A percentile compares a stretch with the other conserved stretches of the same genome.
phyloP scores from a whole-genome alignment of 805 yeast species.

The Ogataea pini region DNA sequence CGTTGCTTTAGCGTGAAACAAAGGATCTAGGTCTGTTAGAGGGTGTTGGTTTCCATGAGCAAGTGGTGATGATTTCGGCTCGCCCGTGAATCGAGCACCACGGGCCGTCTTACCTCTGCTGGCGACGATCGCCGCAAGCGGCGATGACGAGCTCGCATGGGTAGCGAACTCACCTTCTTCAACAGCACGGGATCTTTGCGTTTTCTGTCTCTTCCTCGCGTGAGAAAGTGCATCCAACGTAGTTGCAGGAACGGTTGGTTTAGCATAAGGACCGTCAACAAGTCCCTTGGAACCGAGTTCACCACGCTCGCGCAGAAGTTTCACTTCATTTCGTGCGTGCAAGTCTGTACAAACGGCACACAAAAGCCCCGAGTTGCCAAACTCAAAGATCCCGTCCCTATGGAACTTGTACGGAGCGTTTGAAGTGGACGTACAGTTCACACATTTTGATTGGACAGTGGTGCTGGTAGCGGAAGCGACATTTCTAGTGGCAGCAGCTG shows the following conservation, averaged over 20 bases:
- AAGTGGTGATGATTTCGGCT: slow-evolving; percentile 12
- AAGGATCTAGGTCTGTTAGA: slow-evolving; percentile 31
- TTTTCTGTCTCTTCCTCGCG: slow-evolving; percentile 18
- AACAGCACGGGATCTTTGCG: slow-evolving; percentile 6
- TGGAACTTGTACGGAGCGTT: slow-evolving; percentile 36
- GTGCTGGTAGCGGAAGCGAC: no score
- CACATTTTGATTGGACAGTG: slow-evolving; percentile 24
- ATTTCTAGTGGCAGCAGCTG: slow-evolving; percentile 15
- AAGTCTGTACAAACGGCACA: slow-evolving; percentile 32
- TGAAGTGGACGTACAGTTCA: slow-evolving; percentile 33
- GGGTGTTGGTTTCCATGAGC: slow-evolving; percentile 16
- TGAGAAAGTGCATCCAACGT: slow-evolving; percentile 6
- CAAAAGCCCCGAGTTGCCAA: slow-evolving; percentile 37
- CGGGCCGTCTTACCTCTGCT: slow-evolving; percentile 11
- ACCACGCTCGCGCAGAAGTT: slow-evolving; percentile 33
- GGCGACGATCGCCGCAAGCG: slow-evolving; percentile 12
- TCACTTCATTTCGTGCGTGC: slow-evolving; percentile 26
- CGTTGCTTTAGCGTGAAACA: slow-evolving; percentile 16
- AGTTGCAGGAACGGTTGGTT: slow-evolving; percentile 7
- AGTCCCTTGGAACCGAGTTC: slow-evolving; percentile 36
- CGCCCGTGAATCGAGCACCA: neutral
- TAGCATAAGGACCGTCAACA: slow-evolving; percentile 34
- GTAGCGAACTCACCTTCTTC: slow-evolving; percentile 12
- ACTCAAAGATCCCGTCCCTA: slow-evolving; percentile 36
- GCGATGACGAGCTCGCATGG: slow-evolving; percentile 14